Percentiles rank a stretch among this genome's conserved stretches.
Conservation (phyloP, 202 grass and related monocot genomes). For the Panicum hallii region DNA sequence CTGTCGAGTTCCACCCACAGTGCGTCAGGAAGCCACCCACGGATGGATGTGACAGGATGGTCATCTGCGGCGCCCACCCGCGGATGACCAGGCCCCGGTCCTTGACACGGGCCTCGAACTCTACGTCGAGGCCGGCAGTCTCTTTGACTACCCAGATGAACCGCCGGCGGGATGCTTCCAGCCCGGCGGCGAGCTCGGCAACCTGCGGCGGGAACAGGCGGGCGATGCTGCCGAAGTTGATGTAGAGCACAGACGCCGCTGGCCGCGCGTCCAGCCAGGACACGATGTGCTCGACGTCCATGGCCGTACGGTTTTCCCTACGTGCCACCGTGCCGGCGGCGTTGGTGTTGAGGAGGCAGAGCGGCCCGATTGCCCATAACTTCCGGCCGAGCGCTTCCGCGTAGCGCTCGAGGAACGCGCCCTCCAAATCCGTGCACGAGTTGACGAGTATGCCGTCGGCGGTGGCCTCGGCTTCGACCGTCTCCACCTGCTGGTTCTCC, state of each 20-base stretch:
- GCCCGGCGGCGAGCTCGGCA: slow-evolving; percentile 31
- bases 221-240: slow-evolving; percentile 41
- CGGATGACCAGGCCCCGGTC: slow-evolving; percentile 50
- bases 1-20: too few relatives aligned
- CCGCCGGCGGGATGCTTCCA: slow-evolving; percentile 19
- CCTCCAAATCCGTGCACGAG: slow-evolving; percentile 45
- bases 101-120: slow-evolving; percentile 40
- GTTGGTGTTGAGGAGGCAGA: neutral
- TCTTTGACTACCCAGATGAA: slow-evolving; percentile 55
- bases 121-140: slow-evolving; percentile 13
- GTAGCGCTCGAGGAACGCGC: slow-evolving; percentile 37
- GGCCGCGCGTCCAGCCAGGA: slow-evolving; percentile 35
- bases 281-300: neutral
- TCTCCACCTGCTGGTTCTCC: slow-evolving; percentile 6
- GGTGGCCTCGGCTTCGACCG: slow-evolving; percentile 13
- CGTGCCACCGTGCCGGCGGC: neutral
- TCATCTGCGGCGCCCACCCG: slow-evolving; percentile 73
- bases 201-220: slow-evolving; percentile 7
- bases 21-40: neutral
- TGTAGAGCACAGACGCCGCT: slow-evolving; percentile 39
- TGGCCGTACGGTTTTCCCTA: slow-evolving; percentile 19
- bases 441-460: slow-evolving; percentile 48
- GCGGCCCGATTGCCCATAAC: slow-evolving; percentile 42
- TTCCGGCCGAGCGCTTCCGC: slow-evolving; percentile 24
- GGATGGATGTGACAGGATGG: slow-evolving; percentile 55